Evolutionary conservation across 2,329 filamentous ascomycete species (phyloP).

Genomic region (Paradendryphiella salina): DNA sequence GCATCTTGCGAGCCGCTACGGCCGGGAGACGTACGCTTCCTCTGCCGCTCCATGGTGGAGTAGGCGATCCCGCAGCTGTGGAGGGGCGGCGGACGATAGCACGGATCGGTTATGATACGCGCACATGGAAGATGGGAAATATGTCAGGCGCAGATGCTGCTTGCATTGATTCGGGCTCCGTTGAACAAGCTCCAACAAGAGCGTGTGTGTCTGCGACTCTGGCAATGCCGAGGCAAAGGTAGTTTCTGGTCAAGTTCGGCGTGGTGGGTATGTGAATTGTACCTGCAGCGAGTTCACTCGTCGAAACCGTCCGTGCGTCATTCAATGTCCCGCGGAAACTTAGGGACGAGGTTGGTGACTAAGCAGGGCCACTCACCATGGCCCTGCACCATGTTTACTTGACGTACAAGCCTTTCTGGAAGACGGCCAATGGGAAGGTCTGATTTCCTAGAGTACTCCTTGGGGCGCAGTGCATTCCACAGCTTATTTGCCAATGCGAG

Average conservation of each 20-base stretch:
- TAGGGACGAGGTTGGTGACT: conserved; percentile 11
- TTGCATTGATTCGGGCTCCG: conserved; percentile 41
- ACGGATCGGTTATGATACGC: conserved; percentile 41
- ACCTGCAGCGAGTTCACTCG: conserved; percentile 30
- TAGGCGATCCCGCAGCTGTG: conserved; percentile 36
- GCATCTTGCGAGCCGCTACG: neutral
- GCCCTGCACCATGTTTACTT: neutral
- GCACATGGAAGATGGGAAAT: conserved; percentile 41
- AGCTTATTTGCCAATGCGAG: neutral
- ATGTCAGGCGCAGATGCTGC: conserved; percentile 40
- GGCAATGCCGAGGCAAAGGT: conserved; percentile 18
- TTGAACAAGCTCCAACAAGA: conserved; percentile 25
- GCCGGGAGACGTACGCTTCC: conserved; percentile 49
- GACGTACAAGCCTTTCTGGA: no score
- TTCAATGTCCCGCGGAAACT: conserved; percentile 15
- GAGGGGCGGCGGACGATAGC: conserved; percentile 41
- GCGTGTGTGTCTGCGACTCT: conserved; percentile 22
- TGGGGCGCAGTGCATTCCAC: neutral
- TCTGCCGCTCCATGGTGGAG: conserved; percentile 54
- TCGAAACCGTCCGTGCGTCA: conserved; percentile 21
- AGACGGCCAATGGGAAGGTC: no score
- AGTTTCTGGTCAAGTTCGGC: conserved; percentile 6
- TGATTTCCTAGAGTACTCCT: no score
- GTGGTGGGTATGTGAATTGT: conserved; percentile 24
- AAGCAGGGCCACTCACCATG: conserved; percentile 5